A percentile compares a stretch with the other conserved stretches of the same genome.
Evolutionary conservation across 352 stramenopile genomes (phyloP).

Genomic region (Peronospora farinosa): DNA sequence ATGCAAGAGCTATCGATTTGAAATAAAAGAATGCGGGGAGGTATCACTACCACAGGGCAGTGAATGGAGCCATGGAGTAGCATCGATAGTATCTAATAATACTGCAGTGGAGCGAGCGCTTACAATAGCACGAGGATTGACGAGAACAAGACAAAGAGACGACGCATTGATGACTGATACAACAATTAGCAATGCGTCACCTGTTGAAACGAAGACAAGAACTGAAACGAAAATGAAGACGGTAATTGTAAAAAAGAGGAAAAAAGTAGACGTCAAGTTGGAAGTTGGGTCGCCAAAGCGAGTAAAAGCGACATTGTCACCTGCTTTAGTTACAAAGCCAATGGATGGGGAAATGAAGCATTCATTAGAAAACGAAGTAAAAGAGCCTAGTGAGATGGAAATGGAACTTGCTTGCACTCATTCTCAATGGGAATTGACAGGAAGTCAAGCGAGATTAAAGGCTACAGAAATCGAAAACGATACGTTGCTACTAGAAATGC

Average conservation of each 20-base stretch:
- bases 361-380: neutral
- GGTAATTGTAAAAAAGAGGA: neutral
- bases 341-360: constrained; percentile 2
- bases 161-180: constrained; percentile 15
- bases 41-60: constrained; percentile 15
- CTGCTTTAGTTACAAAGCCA: neutral
- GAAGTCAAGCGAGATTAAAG: neutral
- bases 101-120: constrained; percentile 9
- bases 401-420: constrained; percentile 2
- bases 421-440: constrained; percentile 3
- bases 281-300: constrained; percentile 8
- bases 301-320: neutral
- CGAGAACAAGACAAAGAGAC: constrained; percentile 1
- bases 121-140: constrained; percentile 8
- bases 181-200: constrained; percentile 8
- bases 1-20: neutral
- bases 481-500: neutral
- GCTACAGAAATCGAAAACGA: constrained; percentile 1
- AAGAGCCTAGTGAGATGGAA: neutral
- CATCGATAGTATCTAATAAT: neutral
- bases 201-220: neutral
- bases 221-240: neutral
- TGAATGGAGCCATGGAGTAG: constrained; percentile 23
- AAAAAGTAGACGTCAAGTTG: neutral
- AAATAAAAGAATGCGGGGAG: neutral